Evolutionary conservation across 805 yeast genomes (phyloP).

Genomic region (Blastobotrys americana): DNA sequence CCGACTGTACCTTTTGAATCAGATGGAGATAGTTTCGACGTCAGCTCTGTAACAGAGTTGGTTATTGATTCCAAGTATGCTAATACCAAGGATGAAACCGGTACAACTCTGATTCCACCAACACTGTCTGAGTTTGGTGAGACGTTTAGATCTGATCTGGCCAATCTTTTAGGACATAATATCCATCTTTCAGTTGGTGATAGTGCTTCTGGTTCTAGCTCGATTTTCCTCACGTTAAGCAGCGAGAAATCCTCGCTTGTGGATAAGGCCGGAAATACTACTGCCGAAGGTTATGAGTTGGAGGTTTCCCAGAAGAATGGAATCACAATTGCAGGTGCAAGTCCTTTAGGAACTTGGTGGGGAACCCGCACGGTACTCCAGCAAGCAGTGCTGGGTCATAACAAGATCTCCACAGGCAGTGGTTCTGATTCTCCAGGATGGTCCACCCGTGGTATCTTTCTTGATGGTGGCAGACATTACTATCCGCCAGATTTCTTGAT

Average conservation of each 20-base stretch:
- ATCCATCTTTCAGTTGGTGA: not conserved
- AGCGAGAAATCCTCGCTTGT: not conserved
- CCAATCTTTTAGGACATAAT: not conserved
- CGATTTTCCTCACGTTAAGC: constrained; percentile 5
- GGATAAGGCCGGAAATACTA: constrained; percentile 4
- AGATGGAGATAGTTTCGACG: not conserved
- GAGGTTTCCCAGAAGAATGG: constrained; percentile 1
- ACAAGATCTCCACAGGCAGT: not conserved
- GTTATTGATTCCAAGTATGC: not conserved
- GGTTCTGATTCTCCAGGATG: constrained; percentile 9
- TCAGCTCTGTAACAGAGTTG: not conserved
- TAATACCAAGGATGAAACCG: not conserved
- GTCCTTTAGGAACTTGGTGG: constrained; percentile 9
- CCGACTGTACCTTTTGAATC: not conserved
- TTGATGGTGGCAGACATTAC: constrained; percentile 8
- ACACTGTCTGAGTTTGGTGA: constrained; percentile 20
- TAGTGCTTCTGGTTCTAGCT: constrained; percentile 1
- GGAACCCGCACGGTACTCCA: constrained; percentile 7
- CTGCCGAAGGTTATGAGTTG: constrained; percentile 7
- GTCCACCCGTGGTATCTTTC: constrained; percentile 5
- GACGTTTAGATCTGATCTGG: constrained; percentile 15
- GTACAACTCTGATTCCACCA: constrained; percentile 12
- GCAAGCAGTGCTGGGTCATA: constrained; percentile 3
- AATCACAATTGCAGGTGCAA: constrained; percentile 5
- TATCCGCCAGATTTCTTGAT: constrained; percentile 6